Percentiles rank a stretch among this genome's conserved stretches.
Conservation (phyloP, 768 basidiomycete species). For the Mrakia frigida region DNA sequence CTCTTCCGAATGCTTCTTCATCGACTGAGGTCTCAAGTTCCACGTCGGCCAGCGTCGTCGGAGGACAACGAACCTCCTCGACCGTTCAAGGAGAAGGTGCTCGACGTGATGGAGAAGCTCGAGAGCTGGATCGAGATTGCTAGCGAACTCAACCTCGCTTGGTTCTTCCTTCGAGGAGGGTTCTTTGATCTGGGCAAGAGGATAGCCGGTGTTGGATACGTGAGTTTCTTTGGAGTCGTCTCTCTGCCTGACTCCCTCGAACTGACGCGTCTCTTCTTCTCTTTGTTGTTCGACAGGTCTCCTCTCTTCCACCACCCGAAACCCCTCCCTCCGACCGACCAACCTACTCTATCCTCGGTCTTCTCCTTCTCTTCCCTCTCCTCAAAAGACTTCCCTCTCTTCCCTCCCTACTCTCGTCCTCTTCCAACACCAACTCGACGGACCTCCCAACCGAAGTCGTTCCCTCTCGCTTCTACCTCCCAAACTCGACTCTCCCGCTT, state of each 20-base stretch:
- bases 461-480: slow-evolving; percentile 47
- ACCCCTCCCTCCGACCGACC: slow-evolving; percentile 66
- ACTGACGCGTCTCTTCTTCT: background rate
- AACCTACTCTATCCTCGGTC: slow-evolving; percentile 78
- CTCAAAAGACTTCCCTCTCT: background rate
- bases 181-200: slow-evolving; percentile 71
- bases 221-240: slow-evolving; percentile 43
- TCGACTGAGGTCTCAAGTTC: background rate
- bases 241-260: background rate
- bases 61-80: slow-evolving; percentile 39
- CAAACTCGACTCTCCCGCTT: slow-evolving; percentile 45
- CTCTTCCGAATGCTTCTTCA: background rate
- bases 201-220: slow-evolving; percentile 63
- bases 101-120: slow-evolving; percentile 44
- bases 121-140: slow-evolving; percentile 56
- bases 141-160: slow-evolving; percentile 67
- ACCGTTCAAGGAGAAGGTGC: slow-evolving; percentile 41
- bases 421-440: background rate
- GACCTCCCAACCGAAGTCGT: slow-evolving; percentile 57
- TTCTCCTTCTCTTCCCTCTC: slow-evolving; percentile 52
- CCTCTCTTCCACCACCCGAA: slow-evolving; percentile 55
- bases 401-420: background rate
- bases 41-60: background rate
- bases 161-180: slow-evolving; percentile 73
- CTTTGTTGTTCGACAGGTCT: slow-evolving; percentile 52